Conservation (phyloP, 306 rosid genomes). For the Cajanus cajan region DNA sequence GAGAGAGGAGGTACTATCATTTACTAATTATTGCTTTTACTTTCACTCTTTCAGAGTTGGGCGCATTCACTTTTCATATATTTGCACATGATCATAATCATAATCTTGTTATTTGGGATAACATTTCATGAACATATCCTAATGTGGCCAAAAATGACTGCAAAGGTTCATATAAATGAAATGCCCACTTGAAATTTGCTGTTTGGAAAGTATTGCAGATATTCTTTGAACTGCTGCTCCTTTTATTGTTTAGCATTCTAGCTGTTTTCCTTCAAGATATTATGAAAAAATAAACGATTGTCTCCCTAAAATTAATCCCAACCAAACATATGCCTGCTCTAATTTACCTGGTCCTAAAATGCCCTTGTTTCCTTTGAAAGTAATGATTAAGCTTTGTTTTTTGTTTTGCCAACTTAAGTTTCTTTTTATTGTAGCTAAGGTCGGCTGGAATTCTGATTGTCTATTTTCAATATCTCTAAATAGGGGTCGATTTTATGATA, state of each 20-base stretch:
- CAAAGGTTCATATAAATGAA: neutral
- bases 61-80: neutral
- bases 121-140: neutral
- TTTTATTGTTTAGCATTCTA: neutral
- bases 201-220: neutral
- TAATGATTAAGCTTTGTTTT: neutral
- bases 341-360: neutral
- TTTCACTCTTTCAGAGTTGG: neutral
- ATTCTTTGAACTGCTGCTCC: neutral
- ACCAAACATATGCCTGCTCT: neutral
- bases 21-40: neutral
- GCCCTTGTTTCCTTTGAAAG: neutral
- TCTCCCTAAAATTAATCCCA: neutral
- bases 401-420: neutral
- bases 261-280: neutral
- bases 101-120: neutral
- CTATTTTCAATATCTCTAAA: constrained; percentile 11
- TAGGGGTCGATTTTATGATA: constrained; percentile 57
- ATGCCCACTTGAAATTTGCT: neutral
- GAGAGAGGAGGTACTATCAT: constrained; percentile 67
- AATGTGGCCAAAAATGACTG: neutral
- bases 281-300: neutral
- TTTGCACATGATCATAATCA: neutral
- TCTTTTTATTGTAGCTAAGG: neutral
- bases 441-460: neutral